These are phyloP conservation scores for Mycena sanguinolenta DNA, from an alignment of 768 basidiomycete species.

Conservation along the genomic window DNA sequence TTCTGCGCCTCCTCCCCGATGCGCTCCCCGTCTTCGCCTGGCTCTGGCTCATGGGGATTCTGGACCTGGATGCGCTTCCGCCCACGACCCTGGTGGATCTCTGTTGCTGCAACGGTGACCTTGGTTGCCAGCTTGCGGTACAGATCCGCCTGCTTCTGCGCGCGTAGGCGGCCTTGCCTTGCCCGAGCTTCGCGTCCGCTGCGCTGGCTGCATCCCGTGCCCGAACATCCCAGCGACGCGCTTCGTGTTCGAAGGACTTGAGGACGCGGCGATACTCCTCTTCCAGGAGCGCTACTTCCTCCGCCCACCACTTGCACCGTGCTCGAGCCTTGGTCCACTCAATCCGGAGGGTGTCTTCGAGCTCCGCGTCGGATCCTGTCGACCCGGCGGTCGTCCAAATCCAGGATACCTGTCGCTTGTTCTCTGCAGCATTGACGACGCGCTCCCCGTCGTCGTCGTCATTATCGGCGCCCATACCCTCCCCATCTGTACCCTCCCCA, in stretches of 20 bases:
- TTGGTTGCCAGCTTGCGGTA: background rate
- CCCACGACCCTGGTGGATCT: background rate
- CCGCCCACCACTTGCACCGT: slow-evolving; percentile 28
- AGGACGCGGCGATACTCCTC: slow-evolving; percentile 34
- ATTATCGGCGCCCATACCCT: background rate
- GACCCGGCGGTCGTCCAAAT: slow-evolving; percentile 5
- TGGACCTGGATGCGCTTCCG: too few species aligned
- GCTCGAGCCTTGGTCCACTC: slow-evolving; percentile 28
- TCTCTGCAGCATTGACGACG: too few species aligned
- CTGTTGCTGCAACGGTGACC: background rate
- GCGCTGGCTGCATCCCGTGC: slow-evolving; percentile 4
- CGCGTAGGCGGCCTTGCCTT: slow-evolving; percentile 17
- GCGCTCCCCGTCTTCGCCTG: too few species aligned
- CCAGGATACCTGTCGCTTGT: slow-evolving; percentile 14
- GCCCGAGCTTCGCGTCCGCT: too few species aligned
- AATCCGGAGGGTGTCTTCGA: slow-evolving; percentile 15
- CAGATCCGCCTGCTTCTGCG: slow-evolving; percentile 12
- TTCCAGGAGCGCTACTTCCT: slow-evolving; percentile 32
- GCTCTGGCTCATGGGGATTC: too few species aligned
- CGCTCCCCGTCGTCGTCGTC: too few species aligned
- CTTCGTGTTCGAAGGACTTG: background rate
- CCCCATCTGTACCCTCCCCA: background rate
- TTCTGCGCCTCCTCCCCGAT: too few species aligned
- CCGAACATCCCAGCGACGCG: too few species aligned
- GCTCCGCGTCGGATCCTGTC: background rate